phyloP scores from a whole-genome alignment of 176 grass and related monocot genomes.

The barley (Hordeum vulgare) region MorexV3_pseudomolecules_assembly NC_058520.1:585138918-585139417 shows the following conservation, averaged over 20 bases:
- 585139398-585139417: slow-evolving; percentile 18
- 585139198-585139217: slow-evolving; percentile 48
- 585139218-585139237: slow-evolving; percentile 41
- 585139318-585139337: slow-evolving; percentile 31
- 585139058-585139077: slow-evolving; percentile 34
- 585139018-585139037: slow-evolving; percentile 18
- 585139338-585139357: slow-evolving; percentile 25
- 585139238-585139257: slow-evolving; percentile 26
- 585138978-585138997: neutral
- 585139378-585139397: slow-evolving; percentile 13
- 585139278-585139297: slow-evolving; percentile 21
- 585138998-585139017: neutral
- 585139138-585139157: neutral
- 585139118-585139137: slow-evolving; percentile 15
- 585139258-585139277: neutral
- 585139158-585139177: neutral
- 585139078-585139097: slow-evolving; percentile 36
- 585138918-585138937: neutral
- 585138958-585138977: slow-evolving; percentile 3
- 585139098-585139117: slow-evolving; percentile 50
- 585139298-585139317: neutral
- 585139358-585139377: neutral
- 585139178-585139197: neutral
- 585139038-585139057: slow-evolving; percentile 41
- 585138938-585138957: neutral